phyloP scores from a whole-genome alignment of 495 filamentous ascomycete genomes.

The Talaromyces thailandensis region DNA sequence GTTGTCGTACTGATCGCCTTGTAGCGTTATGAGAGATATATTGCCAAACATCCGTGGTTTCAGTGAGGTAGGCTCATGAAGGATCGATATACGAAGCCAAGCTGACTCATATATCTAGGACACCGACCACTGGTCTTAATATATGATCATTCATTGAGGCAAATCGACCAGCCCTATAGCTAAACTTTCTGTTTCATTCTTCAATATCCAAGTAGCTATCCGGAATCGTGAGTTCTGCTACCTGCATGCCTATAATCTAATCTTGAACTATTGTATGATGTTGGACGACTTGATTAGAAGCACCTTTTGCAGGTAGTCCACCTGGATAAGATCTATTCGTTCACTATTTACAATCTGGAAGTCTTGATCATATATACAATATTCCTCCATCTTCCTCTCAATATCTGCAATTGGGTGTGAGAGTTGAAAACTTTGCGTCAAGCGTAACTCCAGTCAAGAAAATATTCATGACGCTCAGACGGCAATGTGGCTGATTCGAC shows the following conservation, averaged over 20 bases:
- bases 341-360: conserved; percentile 1
- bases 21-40: conserved; percentile 34
- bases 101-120: too few relatives aligned
- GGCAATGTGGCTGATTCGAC: too few relatives aligned
- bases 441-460: background rate
- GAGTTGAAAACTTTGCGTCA: background rate
- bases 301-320: background rate
- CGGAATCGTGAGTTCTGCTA: background rate
- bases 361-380: background rate
- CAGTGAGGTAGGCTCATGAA: conserved; percentile 33
- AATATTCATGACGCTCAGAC: background rate
- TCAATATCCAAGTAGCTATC: background rate
- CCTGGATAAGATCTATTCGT: background rate
- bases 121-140: too few relatives aligned
- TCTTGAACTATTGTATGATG: background rate
- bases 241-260: background rate
- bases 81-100: too few relatives aligned
- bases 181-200: background rate
- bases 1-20: conserved; percentile 23
- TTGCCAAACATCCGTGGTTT: conserved; percentile 33
- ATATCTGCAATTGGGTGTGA: background rate
- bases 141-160: too few relatives aligned
- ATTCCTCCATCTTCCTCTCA: background rate
- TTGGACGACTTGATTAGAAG: background rate
- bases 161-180: background rate